Conservation (phyloP, 495 filamentous ascomycete species). For the Neurospora sp. region DNA sequence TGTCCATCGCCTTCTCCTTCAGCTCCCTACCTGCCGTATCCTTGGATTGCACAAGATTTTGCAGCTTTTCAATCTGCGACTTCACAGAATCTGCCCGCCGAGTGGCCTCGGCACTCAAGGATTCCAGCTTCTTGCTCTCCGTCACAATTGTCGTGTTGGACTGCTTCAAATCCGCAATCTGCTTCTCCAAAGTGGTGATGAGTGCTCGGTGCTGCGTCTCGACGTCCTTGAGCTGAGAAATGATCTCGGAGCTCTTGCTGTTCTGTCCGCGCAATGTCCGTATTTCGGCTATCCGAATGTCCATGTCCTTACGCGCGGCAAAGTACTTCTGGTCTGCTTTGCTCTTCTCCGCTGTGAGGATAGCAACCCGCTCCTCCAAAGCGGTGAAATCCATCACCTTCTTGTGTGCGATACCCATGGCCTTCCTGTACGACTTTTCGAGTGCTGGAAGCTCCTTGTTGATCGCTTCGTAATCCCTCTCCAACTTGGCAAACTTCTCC, state of each 20-base stretch:
- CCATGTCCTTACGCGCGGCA: slow-evolving; percentile 84
- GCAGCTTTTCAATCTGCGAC: slow-evolving; percentile 66
- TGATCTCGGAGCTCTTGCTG: slow-evolving; percentile 83
- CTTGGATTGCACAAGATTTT: slow-evolving; percentile 59
- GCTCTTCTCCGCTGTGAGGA: slow-evolving; percentile 74
- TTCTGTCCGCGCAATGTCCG: slow-evolving; percentile 71
- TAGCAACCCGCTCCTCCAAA: slow-evolving; percentile 67
- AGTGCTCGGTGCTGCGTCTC: slow-evolving; percentile 53
- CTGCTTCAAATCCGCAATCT: slow-evolving; percentile 69
- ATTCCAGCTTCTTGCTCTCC: slow-evolving; percentile 64
- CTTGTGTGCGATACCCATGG: slow-evolving; percentile 69
- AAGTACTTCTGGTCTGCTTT: slow-evolving; percentile 99
- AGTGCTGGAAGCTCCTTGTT: slow-evolving; percentile 79
- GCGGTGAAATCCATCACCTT: slow-evolving; percentile 68
- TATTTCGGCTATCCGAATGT: slow-evolving; percentile 67
- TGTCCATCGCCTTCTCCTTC: slow-evolving; percentile 47
- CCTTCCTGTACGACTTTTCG: slow-evolving; percentile 78
- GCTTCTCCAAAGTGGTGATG: slow-evolving; percentile 81
- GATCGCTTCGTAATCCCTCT: slow-evolving; percentile 70
- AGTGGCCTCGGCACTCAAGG: slow-evolving; percentile 53
- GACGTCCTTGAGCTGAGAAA: slow-evolving; percentile 82
- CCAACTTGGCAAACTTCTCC: slow-evolving; percentile 58
- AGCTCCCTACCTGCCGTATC: slow-evolving; percentile 52
- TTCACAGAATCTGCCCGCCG: slow-evolving; percentile 63
- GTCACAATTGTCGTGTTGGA: slow-evolving; percentile 52